Conservation (phyloP, 2,329 filamentous ascomycete genomes). For the Penicillium brevicompactum region DNA sequence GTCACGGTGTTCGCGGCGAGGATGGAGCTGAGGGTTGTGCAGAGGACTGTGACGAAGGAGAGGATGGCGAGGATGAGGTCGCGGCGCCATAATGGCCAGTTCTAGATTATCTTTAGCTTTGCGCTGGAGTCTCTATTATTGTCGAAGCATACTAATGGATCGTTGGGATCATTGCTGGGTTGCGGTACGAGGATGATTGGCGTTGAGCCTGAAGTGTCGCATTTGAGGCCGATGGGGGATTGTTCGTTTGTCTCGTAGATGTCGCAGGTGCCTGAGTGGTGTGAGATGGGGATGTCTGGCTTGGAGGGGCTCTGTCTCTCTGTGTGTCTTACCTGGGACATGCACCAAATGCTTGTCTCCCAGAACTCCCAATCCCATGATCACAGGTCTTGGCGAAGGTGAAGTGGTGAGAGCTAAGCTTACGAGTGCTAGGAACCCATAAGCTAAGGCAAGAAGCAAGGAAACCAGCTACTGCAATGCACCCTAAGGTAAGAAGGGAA, state of each 20-base stretch:
- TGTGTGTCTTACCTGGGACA: constrained; percentile 67
- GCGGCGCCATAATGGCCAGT: constrained; percentile 85
- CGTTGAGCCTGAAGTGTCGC: constrained; percentile 65
- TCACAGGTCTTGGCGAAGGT: background rate
- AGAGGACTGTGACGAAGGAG: constrained; percentile 79
- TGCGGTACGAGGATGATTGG: constrained; percentile 86
- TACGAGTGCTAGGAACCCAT: background rate
- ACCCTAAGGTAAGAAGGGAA: no score
- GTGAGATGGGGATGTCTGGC: background rate
- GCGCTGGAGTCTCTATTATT: background rate
- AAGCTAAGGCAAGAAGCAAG: background rate
- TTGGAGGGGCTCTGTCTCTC: constrained; percentile 23
- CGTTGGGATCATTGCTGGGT: constrained; percentile 86
- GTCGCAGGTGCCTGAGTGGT: constrained; percentile 45
- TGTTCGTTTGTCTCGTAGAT: constrained; percentile 59
- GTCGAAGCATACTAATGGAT: constrained; percentile 65
- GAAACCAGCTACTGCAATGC: background rate
- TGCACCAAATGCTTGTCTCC: constrained; percentile 66
- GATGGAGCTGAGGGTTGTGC: constrained; percentile 79
- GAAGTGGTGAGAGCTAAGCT: constrained; percentile 1
- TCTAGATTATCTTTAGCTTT: constrained; percentile 47
- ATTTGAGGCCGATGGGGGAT: constrained; percentile 61
- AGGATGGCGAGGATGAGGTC: constrained; percentile 79
- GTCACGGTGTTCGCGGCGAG: constrained; percentile 86
- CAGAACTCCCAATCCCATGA: constrained; percentile 73